Percentiles rank a stretch among this genome's conserved stretches.
phyloP scores from a whole-genome alignment of 192 early-diverging fungal species.

The Umbelopsis isabellina region DNA sequence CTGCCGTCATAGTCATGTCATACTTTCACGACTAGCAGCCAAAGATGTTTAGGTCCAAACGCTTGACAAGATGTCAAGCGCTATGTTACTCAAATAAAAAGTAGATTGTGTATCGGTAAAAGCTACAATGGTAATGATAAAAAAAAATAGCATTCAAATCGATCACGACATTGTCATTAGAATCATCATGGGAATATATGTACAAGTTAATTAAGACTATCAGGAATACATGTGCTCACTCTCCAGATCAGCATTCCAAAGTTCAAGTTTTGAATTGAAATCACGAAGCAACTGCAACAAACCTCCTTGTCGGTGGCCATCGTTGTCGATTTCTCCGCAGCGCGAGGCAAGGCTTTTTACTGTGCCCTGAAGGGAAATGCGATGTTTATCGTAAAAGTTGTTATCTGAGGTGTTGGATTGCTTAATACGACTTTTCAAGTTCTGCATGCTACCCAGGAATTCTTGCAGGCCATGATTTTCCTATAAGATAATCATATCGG shows the following conservation, averaged over 20 bases:
- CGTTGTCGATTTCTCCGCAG: background rate
- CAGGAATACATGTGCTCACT: background rate
- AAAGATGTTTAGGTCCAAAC: too few relatives aligned
- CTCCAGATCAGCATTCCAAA: background rate
- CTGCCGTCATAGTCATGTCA: too few relatives aligned
- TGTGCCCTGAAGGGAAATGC: background rate
- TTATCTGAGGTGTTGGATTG: background rate
- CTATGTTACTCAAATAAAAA: too few relatives aligned
- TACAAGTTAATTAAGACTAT: background rate
- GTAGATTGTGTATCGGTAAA: too few relatives aligned
- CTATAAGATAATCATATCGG: background rate
- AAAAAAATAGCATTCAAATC: too few relatives aligned
- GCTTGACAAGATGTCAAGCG: too few relatives aligned
- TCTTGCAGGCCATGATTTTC: background rate
- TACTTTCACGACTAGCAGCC: too few relatives aligned
- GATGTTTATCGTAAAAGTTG: background rate
- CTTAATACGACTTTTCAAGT: background rate
- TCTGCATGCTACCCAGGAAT: background rate
- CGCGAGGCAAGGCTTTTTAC: background rate
- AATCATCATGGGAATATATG: background rate
- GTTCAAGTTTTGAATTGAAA: slow-evolving; percentile 8
- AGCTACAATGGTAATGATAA: too few relatives aligned
- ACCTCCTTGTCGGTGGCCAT: slow-evolving; percentile 7
- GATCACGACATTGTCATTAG: too few relatives aligned
- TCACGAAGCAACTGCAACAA: slow-evolving; percentile 5